phyloP scores from a whole-genome alignment of 495 filamentous ascomycete species.

The Penicillium flavigenum region DNA sequence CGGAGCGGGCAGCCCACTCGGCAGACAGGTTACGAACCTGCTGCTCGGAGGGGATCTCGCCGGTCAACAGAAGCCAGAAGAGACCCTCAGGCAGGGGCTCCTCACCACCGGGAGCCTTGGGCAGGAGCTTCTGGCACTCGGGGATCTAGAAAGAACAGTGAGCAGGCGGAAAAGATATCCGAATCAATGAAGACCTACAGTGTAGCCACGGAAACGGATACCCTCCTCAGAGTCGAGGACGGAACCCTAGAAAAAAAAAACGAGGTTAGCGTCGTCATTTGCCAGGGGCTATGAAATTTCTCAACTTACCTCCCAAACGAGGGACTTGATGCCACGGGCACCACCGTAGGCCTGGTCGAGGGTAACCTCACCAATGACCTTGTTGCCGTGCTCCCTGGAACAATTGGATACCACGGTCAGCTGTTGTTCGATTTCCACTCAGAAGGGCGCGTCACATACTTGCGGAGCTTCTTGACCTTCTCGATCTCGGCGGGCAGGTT shows the following conservation, averaged over 20 bases:
- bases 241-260: slow-evolving; percentile 61
- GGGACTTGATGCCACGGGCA: slow-evolving; percentile 96
- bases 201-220: slow-evolving; percentile 98
- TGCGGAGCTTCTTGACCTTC: slow-evolving; percentile 96
- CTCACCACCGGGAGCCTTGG: slow-evolving; percentile 91
- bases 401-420: slow-evolving; percentile 21
- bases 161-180: slow-evolving; percentile 20
- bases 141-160: slow-evolving; percentile 62
- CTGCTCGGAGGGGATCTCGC: slow-evolving; percentile 93
- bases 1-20: slow-evolving; percentile 97
- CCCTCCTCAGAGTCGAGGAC: slow-evolving; percentile 98
- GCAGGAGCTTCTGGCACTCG: slow-evolving; percentile 95
- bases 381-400: slow-evolving; percentile 85
- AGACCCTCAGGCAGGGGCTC: slow-evolving; percentile 98
- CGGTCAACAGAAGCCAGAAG: slow-evolving; percentile 98
- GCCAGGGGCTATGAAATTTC: slow-evolving; percentile 4
- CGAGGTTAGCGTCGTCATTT: slow-evolving; percentile 7
- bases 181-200: slow-evolving; percentile 48
- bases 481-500: slow-evolving; percentile 93
- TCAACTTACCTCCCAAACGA: slow-evolving; percentile 83
- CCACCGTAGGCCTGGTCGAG: slow-evolving; percentile 99
- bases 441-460: slow-evolving; percentile 56
- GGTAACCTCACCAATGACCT: slow-evolving; percentile 95
- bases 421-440: slow-evolving; percentile 9
- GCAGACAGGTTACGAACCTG: slow-evolving; percentile 96